Evolutionary conservation across 768 basidiomycete genomes (phyloP).

Genomic region (Mycena pura): DNA sequence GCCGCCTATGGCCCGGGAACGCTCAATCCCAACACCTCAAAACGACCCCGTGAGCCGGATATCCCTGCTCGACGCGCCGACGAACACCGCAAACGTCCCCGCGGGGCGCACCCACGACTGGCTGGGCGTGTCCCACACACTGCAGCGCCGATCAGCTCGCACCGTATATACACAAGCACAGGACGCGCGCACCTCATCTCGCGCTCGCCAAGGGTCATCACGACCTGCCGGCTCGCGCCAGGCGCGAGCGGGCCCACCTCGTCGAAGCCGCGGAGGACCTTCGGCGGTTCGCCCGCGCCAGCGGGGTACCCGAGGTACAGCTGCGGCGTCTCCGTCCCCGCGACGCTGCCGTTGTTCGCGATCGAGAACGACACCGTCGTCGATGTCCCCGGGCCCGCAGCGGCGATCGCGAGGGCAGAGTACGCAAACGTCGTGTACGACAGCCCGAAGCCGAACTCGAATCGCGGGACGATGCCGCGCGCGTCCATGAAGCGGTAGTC

Average conservation of each 20-base stretch:
- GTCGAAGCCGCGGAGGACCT: conserved; percentile 59
- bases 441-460: conserved; percentile 76
- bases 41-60: conserved; percentile 48
- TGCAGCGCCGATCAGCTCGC: conserved; percentile 14
- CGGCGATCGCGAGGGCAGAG: conserved; percentile 51
- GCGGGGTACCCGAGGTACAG: conserved; percentile 58
- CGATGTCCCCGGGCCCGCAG: conserved; percentile 40
- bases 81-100: conserved; percentile 58
- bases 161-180: background rate
- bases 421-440: conserved; percentile 78
- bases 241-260: conserved; percentile 47
- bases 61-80: conserved; percentile 60
- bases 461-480: conserved; percentile 57
- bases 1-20: too few species aligned
- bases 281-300: conserved; percentile 55
- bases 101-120: conserved; percentile 58
- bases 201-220: conserved; percentile 44
- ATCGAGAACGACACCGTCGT: conserved; percentile 51
- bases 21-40: too few species aligned
- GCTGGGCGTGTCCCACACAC: conserved; percentile 59
- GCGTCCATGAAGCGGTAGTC: conserved; percentile 74
- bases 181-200: conserved; percentile 51
- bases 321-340: conserved; percentile 61
- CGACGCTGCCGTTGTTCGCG: conserved; percentile 53
- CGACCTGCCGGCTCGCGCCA: conserved; percentile 45